Conservation (phyloP, 2,329 filamentous ascomycete species). For the Gliomastix tumulicola region DNA sequence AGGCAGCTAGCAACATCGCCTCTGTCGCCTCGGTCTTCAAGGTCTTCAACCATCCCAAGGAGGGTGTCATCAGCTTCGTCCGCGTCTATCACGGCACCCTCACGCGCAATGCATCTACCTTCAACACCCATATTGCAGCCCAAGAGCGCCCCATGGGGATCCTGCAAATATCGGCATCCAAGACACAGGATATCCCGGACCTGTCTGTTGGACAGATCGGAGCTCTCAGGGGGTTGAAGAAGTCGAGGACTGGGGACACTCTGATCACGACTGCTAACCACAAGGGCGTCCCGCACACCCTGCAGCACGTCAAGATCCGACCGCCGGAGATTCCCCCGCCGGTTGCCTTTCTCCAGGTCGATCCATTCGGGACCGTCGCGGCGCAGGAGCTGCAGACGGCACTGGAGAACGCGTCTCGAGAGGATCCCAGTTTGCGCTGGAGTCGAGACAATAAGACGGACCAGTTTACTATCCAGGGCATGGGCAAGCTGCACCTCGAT, state of each 20-base stretch:
- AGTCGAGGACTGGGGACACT: constrained; percentile 90
- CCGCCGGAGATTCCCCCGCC: constrained; percentile 87
- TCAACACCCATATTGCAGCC: constrained; percentile 79
- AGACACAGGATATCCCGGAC: constrained; percentile 75
- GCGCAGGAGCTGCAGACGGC: constrained; percentile 74
- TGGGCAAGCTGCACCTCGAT: constrained; percentile 94
- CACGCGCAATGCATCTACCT: constrained; percentile 66
- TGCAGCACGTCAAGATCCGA: constrained; percentile 73
- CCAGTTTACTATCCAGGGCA: constrained; percentile 87
- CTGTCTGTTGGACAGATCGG: constrained; percentile 88
- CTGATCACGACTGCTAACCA: constrained; percentile 63
- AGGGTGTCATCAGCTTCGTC: constrained; percentile 85
- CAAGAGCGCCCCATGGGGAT: constrained; percentile 75
- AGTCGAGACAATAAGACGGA: constrained; percentile 82
- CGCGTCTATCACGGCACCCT: constrained; percentile 84
- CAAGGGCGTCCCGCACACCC: constrained; percentile 56
- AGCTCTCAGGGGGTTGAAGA: constrained; percentile 83
- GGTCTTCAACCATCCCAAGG: constrained; percentile 79
- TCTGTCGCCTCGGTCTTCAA: constrained; percentile 77
- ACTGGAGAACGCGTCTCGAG: constrained; percentile 71
- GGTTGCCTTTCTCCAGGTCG: constrained; percentile 93
- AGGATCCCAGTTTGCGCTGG: constrained; percentile 88
- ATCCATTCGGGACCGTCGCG: constrained; percentile 69
- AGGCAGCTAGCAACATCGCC: constrained; percentile 26
- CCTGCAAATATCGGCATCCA: constrained; percentile 82